Evolutionary conservation across 306 rosid genomes (phyloP).

Genomic region (Glycine latifolia): DNA sequence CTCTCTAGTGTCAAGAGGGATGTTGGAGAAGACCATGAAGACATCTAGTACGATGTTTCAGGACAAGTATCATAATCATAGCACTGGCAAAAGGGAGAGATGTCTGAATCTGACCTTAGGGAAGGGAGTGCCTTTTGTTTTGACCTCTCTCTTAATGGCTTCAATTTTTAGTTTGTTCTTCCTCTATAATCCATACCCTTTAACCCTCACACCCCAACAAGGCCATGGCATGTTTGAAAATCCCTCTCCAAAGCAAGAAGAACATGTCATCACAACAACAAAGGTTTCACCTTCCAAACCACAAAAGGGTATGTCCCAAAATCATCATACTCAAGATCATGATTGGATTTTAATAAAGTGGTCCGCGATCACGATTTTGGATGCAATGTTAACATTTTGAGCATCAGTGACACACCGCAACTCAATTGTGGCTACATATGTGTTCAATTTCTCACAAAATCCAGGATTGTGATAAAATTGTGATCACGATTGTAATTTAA

Average conservation of each 20-base stretch:
- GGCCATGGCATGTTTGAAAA: conserved; percentile 40
- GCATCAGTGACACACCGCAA: too few relatives aligned
- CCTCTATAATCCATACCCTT: conserved; percentile 59
- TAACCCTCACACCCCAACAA: conserved; percentile 39
- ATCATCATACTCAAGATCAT: neutral
- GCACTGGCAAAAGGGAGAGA: conserved; percentile 54
- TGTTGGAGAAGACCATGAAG: conserved; percentile 55
- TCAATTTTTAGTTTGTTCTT: conserved; percentile 59
- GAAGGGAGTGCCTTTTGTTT: conserved; percentile 53
- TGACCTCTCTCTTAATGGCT: conserved; percentile 55
- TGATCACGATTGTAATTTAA: neutral
- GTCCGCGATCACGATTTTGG: neutral
- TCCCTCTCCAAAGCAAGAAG: conserved; percentile 19
- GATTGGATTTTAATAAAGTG: neutral
- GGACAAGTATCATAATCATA: conserved; percentile 38
- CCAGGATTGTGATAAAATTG: neutral
- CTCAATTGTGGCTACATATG: too few relatives aligned
- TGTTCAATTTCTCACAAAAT: neutral
- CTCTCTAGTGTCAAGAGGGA: conserved; percentile 15
- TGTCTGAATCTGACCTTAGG: conserved; percentile 39
- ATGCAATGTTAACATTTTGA: too few relatives aligned
- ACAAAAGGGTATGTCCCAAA: conserved; percentile 53
- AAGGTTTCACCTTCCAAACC: conserved; percentile 38
- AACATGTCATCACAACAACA: neutral
- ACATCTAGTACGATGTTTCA: conserved; percentile 37